These are phyloP conservation scores for Podospora anserina DNA, from an alignment of 495 filamentous ascomycete genomes.

Conservation along the genomic window DNA sequence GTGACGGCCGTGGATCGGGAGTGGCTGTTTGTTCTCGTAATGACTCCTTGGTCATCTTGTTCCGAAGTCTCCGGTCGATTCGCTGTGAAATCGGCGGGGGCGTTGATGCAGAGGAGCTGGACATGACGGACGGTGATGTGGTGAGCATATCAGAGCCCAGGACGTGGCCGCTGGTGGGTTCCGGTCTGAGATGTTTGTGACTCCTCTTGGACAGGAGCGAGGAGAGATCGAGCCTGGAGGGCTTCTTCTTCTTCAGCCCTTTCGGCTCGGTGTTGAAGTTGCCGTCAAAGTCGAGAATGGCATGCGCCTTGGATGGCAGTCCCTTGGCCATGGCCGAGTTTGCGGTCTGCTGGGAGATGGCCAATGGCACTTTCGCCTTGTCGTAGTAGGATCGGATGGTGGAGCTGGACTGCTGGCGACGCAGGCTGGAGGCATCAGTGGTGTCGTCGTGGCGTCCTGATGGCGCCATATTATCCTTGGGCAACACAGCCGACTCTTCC, in stretches of 20 bases:
- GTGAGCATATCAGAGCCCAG: slow-evolving; percentile 33
- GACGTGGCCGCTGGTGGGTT: slow-evolving; percentile 16
- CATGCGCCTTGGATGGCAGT: slow-evolving; percentile 43
- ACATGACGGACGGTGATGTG: slow-evolving; percentile 43
- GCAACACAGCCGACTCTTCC: slow-evolving; percentile 49
- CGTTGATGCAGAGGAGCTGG: slow-evolving; percentile 30
- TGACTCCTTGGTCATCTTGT: slow-evolving; percentile 36
- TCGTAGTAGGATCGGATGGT: slow-evolving; percentile 53
- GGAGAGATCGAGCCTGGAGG: slow-evolving; percentile 48
- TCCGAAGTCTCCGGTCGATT: slow-evolving; percentile 25
- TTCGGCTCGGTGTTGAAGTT: slow-evolving; percentile 14
- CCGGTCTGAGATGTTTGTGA: slow-evolving; percentile 23
- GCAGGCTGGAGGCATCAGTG: slow-evolving; percentile 40
- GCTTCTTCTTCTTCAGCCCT: slow-evolving; percentile 45
- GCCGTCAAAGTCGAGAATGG: slow-evolving; percentile 43
- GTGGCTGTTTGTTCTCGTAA: slow-evolving; percentile 24
- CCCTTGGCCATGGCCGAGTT: slow-evolving; percentile 54
- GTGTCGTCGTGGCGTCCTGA: slow-evolving; percentile 26
- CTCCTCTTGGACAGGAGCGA: slow-evolving; percentile 25
- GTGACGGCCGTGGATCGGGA: neutral
- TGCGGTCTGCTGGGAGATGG: slow-evolving; percentile 55
- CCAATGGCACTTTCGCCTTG: slow-evolving; percentile 47
- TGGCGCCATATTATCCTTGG: slow-evolving; percentile 26
- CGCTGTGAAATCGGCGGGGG: slow-evolving; percentile 30
- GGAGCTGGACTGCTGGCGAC: slow-evolving; percentile 47